Conservation (phyloP, 2,329 filamentous ascomycete genomes). For the Scytalidium sp. region DNA sequence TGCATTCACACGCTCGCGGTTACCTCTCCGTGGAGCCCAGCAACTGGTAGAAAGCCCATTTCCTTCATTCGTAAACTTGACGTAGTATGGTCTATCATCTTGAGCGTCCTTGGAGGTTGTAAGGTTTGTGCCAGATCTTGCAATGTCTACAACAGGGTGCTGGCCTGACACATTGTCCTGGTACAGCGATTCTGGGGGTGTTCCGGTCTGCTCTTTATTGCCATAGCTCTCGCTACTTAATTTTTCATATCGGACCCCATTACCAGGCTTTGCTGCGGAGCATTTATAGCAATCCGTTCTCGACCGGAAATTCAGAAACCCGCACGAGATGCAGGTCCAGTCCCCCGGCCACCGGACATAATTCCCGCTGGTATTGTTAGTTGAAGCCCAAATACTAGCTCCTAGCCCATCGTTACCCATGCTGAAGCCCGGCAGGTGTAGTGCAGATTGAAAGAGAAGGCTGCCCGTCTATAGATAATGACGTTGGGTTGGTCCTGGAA, state of each 20-base stretch:
- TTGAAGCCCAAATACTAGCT: conserved; percentile 14
- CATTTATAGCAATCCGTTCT: conserved; percentile 13
- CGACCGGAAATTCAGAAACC: conserved; percentile 16
- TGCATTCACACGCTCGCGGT: conserved; percentile 1
- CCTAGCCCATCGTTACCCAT: conserved; percentile 10
- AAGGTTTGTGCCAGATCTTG: not conserved
- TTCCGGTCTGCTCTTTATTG: not conserved
- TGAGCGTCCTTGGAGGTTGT: not conserved
- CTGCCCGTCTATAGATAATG: not conserved
- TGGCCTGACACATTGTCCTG: not conserved
- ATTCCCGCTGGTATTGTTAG: not conserved
- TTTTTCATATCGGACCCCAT: not conserved
- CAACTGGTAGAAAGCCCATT: conserved; percentile 18
- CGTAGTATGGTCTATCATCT: not conserved
- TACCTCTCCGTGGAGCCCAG: conserved; percentile 22
- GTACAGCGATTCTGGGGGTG: not conserved
- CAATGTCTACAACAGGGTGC: not conserved
- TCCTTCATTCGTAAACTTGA: not conserved
- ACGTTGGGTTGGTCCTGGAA: no score
- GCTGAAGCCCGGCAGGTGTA: not conserved
- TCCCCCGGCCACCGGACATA: conserved; percentile 6
- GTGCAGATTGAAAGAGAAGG: not conserved
- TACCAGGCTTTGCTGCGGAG: conserved; percentile 1
- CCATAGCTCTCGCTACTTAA: not conserved
- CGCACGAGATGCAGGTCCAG: conserved; percentile 16